Base-by-base conservation (phyloP, 352 stramenopile species). In the Globisporangium acanthophoron region DNA sequence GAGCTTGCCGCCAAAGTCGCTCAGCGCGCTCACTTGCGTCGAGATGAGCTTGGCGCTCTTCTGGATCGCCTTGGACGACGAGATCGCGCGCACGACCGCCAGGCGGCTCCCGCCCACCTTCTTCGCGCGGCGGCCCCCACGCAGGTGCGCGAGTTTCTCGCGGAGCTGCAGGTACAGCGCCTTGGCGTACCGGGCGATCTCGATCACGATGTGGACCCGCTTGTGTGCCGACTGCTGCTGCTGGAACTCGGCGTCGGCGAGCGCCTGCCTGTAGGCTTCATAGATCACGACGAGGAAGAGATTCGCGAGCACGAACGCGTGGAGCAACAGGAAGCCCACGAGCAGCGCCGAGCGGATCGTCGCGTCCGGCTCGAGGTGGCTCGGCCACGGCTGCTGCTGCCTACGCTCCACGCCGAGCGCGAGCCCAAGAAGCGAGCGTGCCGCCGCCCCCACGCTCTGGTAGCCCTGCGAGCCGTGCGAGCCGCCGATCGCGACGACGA, bases 201-300 rank as follows among this genome's bases (percentile, higher is more conserved):
- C 67, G 11, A 70, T 15, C 3, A 65, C 56, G 12, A 72, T 24
- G 27, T 72, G 60, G n/a, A 74, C 62, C 24, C 61, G 64, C 41
- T 65, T 57, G 35, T 67, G 50, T 5, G 57, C 58, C 31, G 52
- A 65, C 27, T 52, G 52, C 31, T 54, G 50, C 24, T 63, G 55
- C 15, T 69, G 33, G 18, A 46, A 24, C 13, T 69, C 64, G n/a
- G 67, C 51, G 45, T 78, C 69, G 40, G 68, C 62, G 16, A 67
- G 56, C 5, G 71, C 69, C 16, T 66, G 63, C 8, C 63, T 33
- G 29, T 80, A 80, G 0, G 66, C 61, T 51, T 83, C 69, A 37
- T 69, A 75, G n/a, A 83, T 45, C 15, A 83, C 58, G 27, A 72
- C 69, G 43, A 83, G 67, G 46, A 78, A 78, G 12, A 83, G 55